Base-by-base conservation (phyloP, 768 basidiomycete species). In the Vararia minispora region DNA sequence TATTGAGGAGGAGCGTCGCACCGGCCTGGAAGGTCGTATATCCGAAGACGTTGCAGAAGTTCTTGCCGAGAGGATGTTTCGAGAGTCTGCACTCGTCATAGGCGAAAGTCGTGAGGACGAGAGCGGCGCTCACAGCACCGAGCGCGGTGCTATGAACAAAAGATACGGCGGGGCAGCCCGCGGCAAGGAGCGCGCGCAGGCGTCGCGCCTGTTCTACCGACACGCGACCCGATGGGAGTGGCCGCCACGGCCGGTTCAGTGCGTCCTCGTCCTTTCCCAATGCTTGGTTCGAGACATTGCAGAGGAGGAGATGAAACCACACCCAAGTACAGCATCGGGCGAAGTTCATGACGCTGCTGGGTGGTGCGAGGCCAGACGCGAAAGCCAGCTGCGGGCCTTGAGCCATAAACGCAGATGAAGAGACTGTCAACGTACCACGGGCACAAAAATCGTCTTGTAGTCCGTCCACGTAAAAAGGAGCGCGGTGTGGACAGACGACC, bases 401-500 rank as follows among this genome's bases (percentile, higher is more conserved):
- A n/a, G n/a, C n/a, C n/a, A n/a, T n/a, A n/a, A n/a, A n/a, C n/a
- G n/a, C n/a, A n/a, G n/a, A n/a, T n/a, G n/a, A n/a, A n/a, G n/a
- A n/a, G n/a, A n/a, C n/a, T n/a, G n/a, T n/a, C n/a, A n/a, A 35
- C 55, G 23, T 17, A 54, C 54, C 23, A 56, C 45, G 3, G 55
- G 54, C n/a, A 56, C 33, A 8, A 56, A 36, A 9, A 55, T 47
- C 7, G 55, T 55, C 39, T 55, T 55, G 37, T 47, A 53, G 37
- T 56, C 55, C 16, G 54, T 47, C 47, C 49, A 50, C 10, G 55
- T 56, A 36, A 56, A 56, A n/a, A 56, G 41, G 20, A 55, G 40
- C 16, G 48, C 42, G 24, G 51, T 52, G 33, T 48, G 39, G 4
- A 52, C n/a, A n/a, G n/a, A n/a, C n/a, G n/a, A n/a, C n/a, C n/a